Percentiles rank a stretch among this genome's conserved stretches.
These are phyloP conservation scores for Spinellus fusiger DNA, from an alignment of 192 early-diverging fungal genomes.

Conservation along the genomic window DNA sequence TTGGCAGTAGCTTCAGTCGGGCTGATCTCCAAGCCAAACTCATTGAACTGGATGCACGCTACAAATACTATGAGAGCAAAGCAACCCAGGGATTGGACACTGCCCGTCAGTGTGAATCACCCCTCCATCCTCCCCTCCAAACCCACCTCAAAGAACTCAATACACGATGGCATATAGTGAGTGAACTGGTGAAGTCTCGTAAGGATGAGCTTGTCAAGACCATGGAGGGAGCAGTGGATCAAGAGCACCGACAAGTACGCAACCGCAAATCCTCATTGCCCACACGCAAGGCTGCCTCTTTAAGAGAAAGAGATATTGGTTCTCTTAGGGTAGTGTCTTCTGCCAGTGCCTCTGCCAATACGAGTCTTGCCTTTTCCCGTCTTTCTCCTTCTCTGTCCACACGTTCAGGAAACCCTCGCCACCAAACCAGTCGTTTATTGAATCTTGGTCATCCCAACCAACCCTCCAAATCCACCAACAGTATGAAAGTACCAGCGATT, in stretches of 20 bases:
- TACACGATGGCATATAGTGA: background rate
- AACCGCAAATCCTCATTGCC: constrained; percentile 24
- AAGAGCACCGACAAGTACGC: constrained; percentile 1
- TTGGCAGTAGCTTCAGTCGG: constrained; percentile 13
- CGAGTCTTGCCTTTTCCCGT: background rate
- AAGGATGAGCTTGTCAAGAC: constrained; percentile 5
- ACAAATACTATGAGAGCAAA: constrained; percentile 30
- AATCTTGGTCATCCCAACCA: background rate
- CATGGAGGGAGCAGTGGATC: constrained; percentile 8
- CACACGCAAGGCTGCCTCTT: constrained; percentile 20
- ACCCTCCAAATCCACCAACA: constrained; percentile 8
- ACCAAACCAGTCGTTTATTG: too few relatives aligned
- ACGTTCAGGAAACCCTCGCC: too few relatives aligned
- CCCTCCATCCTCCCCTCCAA: background rate
- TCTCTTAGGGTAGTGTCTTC: constrained; percentile 2
- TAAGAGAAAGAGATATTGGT: constrained; percentile 6
- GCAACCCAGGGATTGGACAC: constrained; percentile 1
- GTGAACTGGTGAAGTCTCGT: constrained; percentile 8
- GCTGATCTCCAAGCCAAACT: constrained; percentile 32
- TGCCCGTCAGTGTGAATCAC: too few relatives aligned
- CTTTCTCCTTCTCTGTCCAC: background rate
- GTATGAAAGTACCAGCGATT: background rate
- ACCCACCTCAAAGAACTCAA: constrained; percentile 5
- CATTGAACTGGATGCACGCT: constrained; percentile 38
- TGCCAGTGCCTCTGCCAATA: background rate